These are phyloP conservation scores for Phytophthora crassamura DNA, from an alignment of 352 stramenopile species.

Conservation along the genomic window DNA sequence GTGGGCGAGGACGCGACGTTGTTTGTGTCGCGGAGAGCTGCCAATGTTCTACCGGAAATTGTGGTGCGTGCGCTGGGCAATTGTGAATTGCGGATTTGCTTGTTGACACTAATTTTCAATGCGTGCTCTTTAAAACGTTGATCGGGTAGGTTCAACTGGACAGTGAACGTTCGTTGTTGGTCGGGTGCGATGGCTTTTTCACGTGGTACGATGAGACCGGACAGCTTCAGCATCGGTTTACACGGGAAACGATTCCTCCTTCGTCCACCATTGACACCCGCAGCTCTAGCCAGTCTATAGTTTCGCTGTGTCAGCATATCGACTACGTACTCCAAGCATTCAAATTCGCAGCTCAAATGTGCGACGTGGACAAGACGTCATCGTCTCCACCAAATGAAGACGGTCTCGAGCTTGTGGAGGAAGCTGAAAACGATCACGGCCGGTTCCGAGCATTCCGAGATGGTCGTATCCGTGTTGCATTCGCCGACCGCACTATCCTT, in stretches of 20 bases:
- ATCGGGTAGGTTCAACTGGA: slow-evolving; percentile 27
- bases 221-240: slow-evolving; percentile 58
- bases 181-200: slow-evolving; percentile 52
- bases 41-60: slow-evolving; percentile 23
- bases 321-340: slow-evolving; percentile 43
- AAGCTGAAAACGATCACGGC: slow-evolving; percentile 55
- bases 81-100: neutral
- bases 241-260: slow-evolving; percentile 63
- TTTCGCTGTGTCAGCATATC: slow-evolving; percentile 42
- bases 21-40: slow-evolving; percentile 36
- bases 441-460: slow-evolving; percentile 74
- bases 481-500: slow-evolving; percentile 78
- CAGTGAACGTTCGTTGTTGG: slow-evolving; percentile 24
- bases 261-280: slow-evolving; percentile 26
- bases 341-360: slow-evolving; percentile 7
- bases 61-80: slow-evolving; percentile 29
- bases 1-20: slow-evolving; percentile 39
- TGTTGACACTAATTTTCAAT: neutral
- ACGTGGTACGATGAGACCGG: slow-evolving; percentile 46
- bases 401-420: slow-evolving; percentile 38
- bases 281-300: slow-evolving; percentile 13
- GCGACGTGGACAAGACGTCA: neutral
- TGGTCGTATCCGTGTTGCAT: slow-evolving; percentile 68
- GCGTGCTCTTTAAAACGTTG: neutral
- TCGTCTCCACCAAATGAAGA: slow-evolving; percentile 5